Evolutionary conservation across 352 stramenopile species (phyloP), one percentile per base, ranked within the genome.

Genomic region (Elongisporangium prolatum): DNA sequence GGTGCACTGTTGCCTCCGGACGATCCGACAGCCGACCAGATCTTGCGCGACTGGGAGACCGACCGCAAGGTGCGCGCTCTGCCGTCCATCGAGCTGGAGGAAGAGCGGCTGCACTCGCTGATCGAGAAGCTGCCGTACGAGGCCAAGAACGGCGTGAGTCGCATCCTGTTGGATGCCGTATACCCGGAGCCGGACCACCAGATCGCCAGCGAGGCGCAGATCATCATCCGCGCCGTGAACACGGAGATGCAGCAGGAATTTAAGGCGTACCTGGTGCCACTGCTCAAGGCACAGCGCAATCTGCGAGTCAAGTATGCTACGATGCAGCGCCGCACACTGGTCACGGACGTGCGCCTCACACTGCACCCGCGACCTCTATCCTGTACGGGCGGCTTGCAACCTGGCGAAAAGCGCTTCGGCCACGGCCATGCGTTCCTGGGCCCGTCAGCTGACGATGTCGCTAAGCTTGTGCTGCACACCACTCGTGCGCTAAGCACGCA

Each of bases 321-420:
- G 4, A 68, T 89, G 67, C 68, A 88, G 68, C 81, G 84, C 22
- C 80, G 78, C 50, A 91, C 84, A 14, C 61, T 94, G 0, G 82
- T 89, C 18, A 90, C 84, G 1, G 84, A 94, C 21, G 73, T 92
- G 28, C 80, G 84, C 9, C 69, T 94, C n/a, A 86, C 75, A 55
- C 69, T 94, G n/a, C 80, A 94, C 64, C 76, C 72, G 40, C 82
- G 84, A n/a, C 70, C 78, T 6, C 67, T 74, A 48, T 85, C 84
- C 2, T 85, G 85, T 28, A 76, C 83, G 16, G 80, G 79, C 0
- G 72, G 72, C 3, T 61, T 84, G 24, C 68, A 73, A 9, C 69
- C 80, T 1, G 77, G 75, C 9, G 72, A 88, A 51, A 83, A 87
- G 61, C 75, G 76, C 13, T 89, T 89, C 47, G 81, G 81, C 2